These are phyloP conservation scores for Lasiosphaeria miniovina DNA, from an alignment of 495 filamentous ascomycete genomes.

Conservation along the genomic window DNA sequence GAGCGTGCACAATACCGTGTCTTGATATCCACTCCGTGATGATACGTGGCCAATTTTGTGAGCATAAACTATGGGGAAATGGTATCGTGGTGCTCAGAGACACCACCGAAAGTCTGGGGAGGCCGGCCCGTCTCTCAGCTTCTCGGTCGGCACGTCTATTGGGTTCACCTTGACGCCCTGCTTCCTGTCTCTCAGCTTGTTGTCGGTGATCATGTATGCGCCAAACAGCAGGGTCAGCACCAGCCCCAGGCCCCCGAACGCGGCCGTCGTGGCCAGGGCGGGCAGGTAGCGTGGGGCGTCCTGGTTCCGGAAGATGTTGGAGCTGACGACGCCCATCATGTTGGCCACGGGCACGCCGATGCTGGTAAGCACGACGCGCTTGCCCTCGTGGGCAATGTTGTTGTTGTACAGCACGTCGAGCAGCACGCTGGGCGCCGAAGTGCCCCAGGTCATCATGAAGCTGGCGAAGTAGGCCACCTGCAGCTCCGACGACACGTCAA, in stretches of 20 bases:
- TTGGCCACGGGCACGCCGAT: slow-evolving; percentile 74
- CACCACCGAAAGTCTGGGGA: slow-evolving; percentile 71
- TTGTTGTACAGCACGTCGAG: slow-evolving; percentile 72
- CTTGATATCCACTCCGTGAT: too few relatives aligned
- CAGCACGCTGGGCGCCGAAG: slow-evolving; percentile 54
- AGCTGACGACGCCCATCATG: slow-evolving; percentile 74
- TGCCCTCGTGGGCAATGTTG: slow-evolving; percentile 73
- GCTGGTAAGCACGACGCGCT: slow-evolving; percentile 66
- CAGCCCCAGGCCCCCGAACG: slow-evolving; percentile 65
- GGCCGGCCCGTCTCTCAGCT: slow-evolving; percentile 64
- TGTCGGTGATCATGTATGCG: slow-evolving; percentile 68
- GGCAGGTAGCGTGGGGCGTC: slow-evolving; percentile 74
- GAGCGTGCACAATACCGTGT: too few relatives aligned
- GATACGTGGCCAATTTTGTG: too few relatives aligned
- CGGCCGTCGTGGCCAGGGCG: slow-evolving; percentile 68
- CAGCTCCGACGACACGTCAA: slow-evolving; percentile 58
- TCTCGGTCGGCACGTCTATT: slow-evolving; percentile 65
- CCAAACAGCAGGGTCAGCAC: slow-evolving; percentile 57
- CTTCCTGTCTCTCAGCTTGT: slow-evolving; percentile 57
- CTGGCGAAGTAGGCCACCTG: slow-evolving; percentile 71
- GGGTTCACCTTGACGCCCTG: slow-evolving; percentile 61
- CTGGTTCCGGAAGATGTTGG: slow-evolving; percentile 68
- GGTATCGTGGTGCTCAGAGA: slow-evolving; percentile 28
- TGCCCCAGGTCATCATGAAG: slow-evolving; percentile 82
- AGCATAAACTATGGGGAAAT: too few relatives aligned